Evolutionary conservation across 768 basidiomycete genomes (phyloP).

Genomic region (Boletus bicolor): DNA sequence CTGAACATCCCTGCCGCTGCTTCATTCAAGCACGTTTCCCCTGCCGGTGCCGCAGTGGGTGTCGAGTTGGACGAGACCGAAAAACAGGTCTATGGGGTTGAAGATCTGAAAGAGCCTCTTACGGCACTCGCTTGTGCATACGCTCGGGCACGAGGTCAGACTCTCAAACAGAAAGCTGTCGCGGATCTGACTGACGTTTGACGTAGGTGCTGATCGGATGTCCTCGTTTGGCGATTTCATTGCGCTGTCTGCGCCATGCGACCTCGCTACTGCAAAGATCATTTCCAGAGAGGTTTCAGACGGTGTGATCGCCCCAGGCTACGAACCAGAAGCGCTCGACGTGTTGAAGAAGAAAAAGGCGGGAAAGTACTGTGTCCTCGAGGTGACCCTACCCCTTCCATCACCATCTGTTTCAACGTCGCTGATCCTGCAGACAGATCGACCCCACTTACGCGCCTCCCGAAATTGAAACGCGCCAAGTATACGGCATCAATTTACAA

Average conservation of each 20-base stretch:
- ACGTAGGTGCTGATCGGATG: conserved; percentile 92
- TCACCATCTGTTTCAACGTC: neutral
- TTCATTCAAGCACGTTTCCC: conserved; percentile 99
- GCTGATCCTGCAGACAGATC: conserved; percentile 53
- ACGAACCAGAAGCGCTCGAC: conserved; percentile 82
- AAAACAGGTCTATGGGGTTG: conserved; percentile 94
- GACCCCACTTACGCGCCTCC: conserved; percentile 80
- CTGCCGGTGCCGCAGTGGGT: conserved; percentile 94
- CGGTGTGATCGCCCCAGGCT: conserved; percentile 96
- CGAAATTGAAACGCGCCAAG: conserved; percentile 87
- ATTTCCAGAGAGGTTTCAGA: conserved; percentile 99
- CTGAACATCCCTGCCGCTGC: conserved; percentile 91
- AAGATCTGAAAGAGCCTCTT: conserved; percentile 87
- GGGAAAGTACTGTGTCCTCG: conserved; percentile 96
- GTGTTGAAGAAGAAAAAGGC: conserved; percentile 94
- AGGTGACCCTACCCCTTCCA: conserved; percentile 45
- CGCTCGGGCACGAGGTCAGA: conserved; percentile 86
- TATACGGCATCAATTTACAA: conserved; percentile 87
- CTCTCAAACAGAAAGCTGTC: neutral
- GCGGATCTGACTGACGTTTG: conserved; percentile 4
- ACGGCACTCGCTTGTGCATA: conserved; percentile 91
- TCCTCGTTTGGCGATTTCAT: conserved; percentile 99
- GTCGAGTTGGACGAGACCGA: conserved; percentile 77
- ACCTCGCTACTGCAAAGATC: conserved; percentile 91
- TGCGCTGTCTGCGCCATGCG: conserved; percentile 89